Percentiles rank a stretch among this genome's conserved stretches.
Conservation (phyloP, 164 flowering plant species). For the Saururus chinensis region DNA sequence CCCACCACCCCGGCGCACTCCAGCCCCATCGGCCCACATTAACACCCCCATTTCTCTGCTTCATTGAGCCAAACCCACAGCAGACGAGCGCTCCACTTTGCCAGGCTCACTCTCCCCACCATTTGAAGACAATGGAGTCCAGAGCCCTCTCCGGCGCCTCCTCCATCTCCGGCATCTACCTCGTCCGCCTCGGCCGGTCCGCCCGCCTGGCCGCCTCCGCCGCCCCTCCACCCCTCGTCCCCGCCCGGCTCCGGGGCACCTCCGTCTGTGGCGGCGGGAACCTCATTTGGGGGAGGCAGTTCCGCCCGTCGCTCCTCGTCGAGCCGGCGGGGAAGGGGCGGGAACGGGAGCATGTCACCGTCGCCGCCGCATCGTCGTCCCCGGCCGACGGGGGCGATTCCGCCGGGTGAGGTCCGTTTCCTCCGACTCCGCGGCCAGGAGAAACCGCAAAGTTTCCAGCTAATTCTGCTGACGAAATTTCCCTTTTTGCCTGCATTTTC, state of each 20-base stretch:
- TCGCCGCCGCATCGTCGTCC: slow-evolving; percentile 41
- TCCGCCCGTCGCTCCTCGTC: slow-evolving; percentile 51
- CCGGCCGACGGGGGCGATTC: slow-evolving; percentile 64
- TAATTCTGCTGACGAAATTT: slow-evolving; percentile 12
- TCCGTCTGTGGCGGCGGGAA: slow-evolving; percentile 60
- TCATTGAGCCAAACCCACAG: neutral
- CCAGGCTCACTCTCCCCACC: neutral
- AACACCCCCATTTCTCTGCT: neutral
- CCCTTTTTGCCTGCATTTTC: too few relatives aligned
- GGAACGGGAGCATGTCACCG: slow-evolving; percentile 27
- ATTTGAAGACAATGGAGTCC: slow-evolving; percentile 54
- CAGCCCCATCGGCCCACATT: neutral
- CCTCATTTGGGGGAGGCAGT: slow-evolving; percentile 77
- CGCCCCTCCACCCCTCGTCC: slow-evolving; percentile 7
- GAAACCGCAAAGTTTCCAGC: slow-evolving; percentile 7
- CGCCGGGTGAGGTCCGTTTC: slow-evolving; percentile 91
- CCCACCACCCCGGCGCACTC: too few relatives aligned
- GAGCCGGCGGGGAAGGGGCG: slow-evolving; percentile 24
- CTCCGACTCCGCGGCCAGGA: slow-evolving; percentile 14
- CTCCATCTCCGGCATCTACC: slow-evolving; percentile 23
- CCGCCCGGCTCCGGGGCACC: slow-evolving; percentile 10
- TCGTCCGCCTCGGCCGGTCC: slow-evolving; percentile 21
- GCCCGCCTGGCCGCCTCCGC: slow-evolving; percentile 11
- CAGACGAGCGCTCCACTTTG: neutral
- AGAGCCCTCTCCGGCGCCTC: slow-evolving; percentile 51